Conservation (phyloP, 202 grass and related monocot species). For the Thinopyrum obtusiflorum region DNA sequence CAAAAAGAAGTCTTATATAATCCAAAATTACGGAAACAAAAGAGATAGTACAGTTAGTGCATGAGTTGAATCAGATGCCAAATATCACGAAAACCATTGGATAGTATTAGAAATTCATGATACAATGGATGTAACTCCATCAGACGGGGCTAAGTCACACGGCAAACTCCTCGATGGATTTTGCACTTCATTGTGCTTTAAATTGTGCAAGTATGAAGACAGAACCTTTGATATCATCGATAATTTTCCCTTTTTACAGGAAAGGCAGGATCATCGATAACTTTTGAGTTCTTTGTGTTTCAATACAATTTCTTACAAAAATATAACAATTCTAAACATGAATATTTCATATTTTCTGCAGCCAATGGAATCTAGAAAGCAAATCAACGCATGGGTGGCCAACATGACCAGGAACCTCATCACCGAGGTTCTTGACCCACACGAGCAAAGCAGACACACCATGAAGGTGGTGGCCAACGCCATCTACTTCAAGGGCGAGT, state of each 20-base stretch:
- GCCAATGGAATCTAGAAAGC: background rate
- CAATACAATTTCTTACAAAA: too few relatives aligned
- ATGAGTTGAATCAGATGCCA: background rate
- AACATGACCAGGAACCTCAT: conserved; percentile 1
- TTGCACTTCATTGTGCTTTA: too few relatives aligned
- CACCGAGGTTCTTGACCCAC: background rate
- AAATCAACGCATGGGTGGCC: background rate
- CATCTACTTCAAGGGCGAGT: conserved; percentile 21
- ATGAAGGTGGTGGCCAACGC: background rate
- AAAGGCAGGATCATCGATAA: too few relatives aligned
- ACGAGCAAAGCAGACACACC: background rate
- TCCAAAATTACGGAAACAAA: background rate
- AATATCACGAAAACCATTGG: background rate
- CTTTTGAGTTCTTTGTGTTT: too few relatives aligned
- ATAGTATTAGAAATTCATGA: background rate
- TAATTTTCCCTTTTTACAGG: too few relatives aligned
- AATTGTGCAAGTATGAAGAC: too few relatives aligned
- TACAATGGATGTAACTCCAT: background rate
- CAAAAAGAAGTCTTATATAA: too few relatives aligned
- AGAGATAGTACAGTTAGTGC: background rate
- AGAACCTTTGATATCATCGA: too few relatives aligned
- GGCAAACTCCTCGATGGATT: too few relatives aligned
- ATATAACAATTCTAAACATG: background rate
- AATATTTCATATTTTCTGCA: background rate
- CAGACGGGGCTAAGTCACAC: background rate